These are phyloP conservation scores for Tricholoma sp. DNA, from an alignment of 768 basidiomycete genomes.

Conservation along the genomic window DNA sequence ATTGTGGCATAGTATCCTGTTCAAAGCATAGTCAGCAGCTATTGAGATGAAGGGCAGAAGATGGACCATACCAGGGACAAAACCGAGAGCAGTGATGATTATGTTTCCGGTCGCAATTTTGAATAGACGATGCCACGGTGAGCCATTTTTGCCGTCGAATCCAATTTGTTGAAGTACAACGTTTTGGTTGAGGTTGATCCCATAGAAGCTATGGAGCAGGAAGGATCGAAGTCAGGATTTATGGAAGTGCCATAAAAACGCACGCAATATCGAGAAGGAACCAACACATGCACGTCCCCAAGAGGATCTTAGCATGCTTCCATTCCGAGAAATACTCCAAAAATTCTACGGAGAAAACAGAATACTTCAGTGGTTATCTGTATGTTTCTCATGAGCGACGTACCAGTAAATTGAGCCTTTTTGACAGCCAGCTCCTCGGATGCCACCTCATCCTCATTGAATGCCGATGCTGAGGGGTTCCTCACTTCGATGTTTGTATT, in stretches of 20 bases:
- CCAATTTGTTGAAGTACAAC: constrained; percentile 74
- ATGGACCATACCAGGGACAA: constrained; percentile 55
- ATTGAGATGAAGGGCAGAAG: not conserved
- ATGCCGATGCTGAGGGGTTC: too few species aligned
- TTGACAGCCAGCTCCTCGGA: constrained; percentile 28
- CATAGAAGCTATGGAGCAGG: constrained; percentile 51
- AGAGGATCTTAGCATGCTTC: constrained; percentile 59
- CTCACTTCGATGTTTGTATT: too few species aligned
- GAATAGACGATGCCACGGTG: constrained; percentile 62
- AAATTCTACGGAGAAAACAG: constrained; percentile 42
- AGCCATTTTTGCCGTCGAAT: constrained; percentile 51
- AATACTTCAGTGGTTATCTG: not conserved
- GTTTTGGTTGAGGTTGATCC: constrained; percentile 68
- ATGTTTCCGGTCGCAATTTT: constrained; percentile 62
- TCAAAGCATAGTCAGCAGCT: not conserved
- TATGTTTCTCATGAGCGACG: not conserved
- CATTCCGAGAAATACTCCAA: constrained; percentile 65
- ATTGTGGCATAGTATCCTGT: constrained; percentile 67
- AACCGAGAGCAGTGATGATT: constrained; percentile 71
- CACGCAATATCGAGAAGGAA: constrained; percentile 73
- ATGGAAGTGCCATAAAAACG: constrained; percentile 8
- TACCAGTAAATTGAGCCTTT: constrained; percentile 50
- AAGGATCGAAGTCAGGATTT: not conserved
- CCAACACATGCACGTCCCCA: constrained; percentile 69
- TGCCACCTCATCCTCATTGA: not conserved